Percentiles rank a stretch among this genome's conserved stretches.
Evolutionary conservation across 2,329 filamentous ascomycete species (phyloP).

Genomic region (Aspergillus ochraceus): DNA sequence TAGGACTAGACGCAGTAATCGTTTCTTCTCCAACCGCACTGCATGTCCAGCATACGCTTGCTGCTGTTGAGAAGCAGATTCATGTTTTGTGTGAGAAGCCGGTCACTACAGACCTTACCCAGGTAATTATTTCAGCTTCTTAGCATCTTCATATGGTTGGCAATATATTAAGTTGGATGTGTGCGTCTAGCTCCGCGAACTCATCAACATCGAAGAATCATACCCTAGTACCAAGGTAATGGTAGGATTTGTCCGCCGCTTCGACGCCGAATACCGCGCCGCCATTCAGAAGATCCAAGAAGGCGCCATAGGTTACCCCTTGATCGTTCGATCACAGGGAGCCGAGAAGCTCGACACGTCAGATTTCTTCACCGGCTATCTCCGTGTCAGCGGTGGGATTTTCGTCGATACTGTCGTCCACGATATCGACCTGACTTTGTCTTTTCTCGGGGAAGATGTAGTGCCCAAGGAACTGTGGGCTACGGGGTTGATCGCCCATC

Average conservation of each 20-base stretch:
- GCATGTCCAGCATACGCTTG: conserved; percentile 57
- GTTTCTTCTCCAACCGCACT: conserved; percentile 54
- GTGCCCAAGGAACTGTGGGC: too few relatives aligned
- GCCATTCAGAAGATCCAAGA: conserved; percentile 49
- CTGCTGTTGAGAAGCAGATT: conserved; percentile 53
- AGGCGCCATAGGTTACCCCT: conserved; percentile 53
- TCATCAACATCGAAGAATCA: conserved; percentile 39
- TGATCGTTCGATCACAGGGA: conserved; percentile 60
- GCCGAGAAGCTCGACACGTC: conserved; percentile 61
- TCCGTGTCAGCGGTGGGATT: conserved; percentile 60
- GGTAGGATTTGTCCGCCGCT: conserved; percentile 60
- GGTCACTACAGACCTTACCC: conserved; percentile 44
- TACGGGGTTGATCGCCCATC: too few relatives aligned
- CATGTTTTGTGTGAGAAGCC: conserved; percentile 58
- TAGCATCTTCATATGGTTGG: neutral
- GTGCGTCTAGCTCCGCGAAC: too few relatives aligned
- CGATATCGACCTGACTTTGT: conserved; percentile 58
- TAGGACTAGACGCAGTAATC: conserved; percentile 53
- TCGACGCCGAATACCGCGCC: conserved; percentile 60
- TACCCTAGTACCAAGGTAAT: conserved; percentile 59
- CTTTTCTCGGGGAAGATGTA: conserved; percentile 21
- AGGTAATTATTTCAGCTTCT: neutral
- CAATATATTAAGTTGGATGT: neutral
- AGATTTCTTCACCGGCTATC: conserved; percentile 63
- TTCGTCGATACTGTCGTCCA: conserved; percentile 67